These are phyloP conservation scores for Plasmodium blacklocki DNA, from an alignment of 169 alveolate genomes.

Conservation along the genomic window DNA sequence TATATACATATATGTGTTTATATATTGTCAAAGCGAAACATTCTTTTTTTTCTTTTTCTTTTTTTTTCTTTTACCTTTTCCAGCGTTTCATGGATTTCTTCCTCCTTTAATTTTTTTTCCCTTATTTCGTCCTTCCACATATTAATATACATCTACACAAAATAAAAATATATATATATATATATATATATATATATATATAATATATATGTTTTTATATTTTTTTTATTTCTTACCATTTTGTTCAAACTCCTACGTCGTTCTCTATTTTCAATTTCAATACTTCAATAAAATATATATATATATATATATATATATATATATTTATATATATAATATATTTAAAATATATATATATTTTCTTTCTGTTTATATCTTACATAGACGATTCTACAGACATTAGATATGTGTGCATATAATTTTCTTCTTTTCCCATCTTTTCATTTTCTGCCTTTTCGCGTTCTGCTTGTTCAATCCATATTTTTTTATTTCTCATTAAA, in stretches of 20 bases:
- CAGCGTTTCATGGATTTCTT: constrained; percentile 54
- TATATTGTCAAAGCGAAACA: too few species aligned
- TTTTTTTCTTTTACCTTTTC: constrained; percentile 37
- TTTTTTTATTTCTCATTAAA: constrained; percentile 47
- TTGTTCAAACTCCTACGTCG: constrained; percentile 52
- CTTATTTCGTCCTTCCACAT: constrained; percentile 73
- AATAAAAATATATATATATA: not conserved
- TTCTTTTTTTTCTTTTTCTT: too few species aligned
- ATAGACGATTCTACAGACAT: constrained; percentile 75
- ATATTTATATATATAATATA: not conserved
- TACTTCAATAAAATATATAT: constrained; percentile 18
- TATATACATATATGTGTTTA: too few species aligned
- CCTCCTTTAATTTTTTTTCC: constrained; percentile 46
- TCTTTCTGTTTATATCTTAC: constrained; percentile 25
- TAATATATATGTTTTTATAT: not conserved
- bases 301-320: constrained; percentile 7
- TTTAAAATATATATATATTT: not conserved
- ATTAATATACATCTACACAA: constrained; percentile 39
- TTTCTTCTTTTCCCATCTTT: constrained; percentile 71
- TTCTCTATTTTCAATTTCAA: constrained; percentile 75
- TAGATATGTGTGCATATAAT: constrained; percentile 54
- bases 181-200: not conserved
- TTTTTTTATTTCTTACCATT: constrained; percentile 36
- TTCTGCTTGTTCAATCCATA: constrained; percentile 42
- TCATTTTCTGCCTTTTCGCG: constrained; percentile 61